Evolutionary conservation across 2,329 filamentous ascomycete species (phyloP), one percentile per base, ranked within the genome.

Genomic region (Penicillium sp.): DNA sequence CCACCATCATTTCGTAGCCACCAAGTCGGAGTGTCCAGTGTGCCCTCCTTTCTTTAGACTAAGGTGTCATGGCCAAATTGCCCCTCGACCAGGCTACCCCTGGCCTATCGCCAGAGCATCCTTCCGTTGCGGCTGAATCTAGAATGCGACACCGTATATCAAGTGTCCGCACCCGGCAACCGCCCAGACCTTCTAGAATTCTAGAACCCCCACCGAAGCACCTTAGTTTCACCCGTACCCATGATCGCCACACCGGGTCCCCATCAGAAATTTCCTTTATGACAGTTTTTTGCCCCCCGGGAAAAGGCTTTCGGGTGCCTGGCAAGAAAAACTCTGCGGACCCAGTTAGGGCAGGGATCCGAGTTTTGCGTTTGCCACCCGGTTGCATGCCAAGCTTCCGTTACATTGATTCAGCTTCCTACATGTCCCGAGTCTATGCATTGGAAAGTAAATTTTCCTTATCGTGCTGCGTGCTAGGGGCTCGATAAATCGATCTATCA

Each of bases 171-270:
- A 38, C 4, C 41, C 48, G 48, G 40, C 13, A 40, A 28, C n/a
- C 25, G 46, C 48, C 45, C 38, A 48, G 44, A n/a, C 44, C 53
- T 57, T 53, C 50, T 56, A 53, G 55, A 53, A 36, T 61, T 59
- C 56, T 56, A 55, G 58, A 61, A 61, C 22, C 31, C 45, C 42
- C 40, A 45, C 48, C 55, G 55, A 60, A 61, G 51, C 42, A 53
- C 45, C 24, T 33, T 47, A 48, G 43, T 45, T 42, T 16, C 27
- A 10, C 27, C 10, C 24, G 40, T 45, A 51, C 39, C 49, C 45
- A 46, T 30, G 58, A 59, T 61, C 58, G 58, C 58, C 58, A 59
- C 58, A 56, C 47, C 57, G 50, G 53, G 16, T 9, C 9, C 35
- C 35, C 33, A 18, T 38, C 31, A 33, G 35, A 40, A 41, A 46